Conservation (phyloP, 208 protist genomes). For the Wallacemonas collosoma region DNA sequence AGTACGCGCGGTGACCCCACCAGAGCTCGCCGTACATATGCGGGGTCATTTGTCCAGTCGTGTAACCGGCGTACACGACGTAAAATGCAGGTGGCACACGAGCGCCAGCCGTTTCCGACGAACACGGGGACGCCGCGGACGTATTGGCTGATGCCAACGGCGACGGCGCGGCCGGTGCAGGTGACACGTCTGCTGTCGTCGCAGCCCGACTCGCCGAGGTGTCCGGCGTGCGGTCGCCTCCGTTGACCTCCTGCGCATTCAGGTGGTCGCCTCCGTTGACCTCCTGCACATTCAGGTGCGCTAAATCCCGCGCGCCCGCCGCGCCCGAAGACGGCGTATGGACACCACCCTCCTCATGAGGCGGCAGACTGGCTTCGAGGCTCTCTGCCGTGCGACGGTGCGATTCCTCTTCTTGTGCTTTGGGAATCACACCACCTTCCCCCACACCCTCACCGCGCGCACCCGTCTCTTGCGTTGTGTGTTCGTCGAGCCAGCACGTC, state of each 20-base stretch:
- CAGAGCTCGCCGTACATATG: slow-evolving; percentile 85
- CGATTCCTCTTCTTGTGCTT: neutral
- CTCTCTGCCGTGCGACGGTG: neutral
- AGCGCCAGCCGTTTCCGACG: neutral
- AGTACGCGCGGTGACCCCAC: slow-evolving; percentile 64
- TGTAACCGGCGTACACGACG: slow-evolving; percentile 82
- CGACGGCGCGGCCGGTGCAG: neutral
- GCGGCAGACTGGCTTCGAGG: slow-evolving; percentile 7
- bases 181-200: no score
- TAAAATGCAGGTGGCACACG: slow-evolving; percentile 19
- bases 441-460: neutral
- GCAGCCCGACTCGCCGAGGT: no score
- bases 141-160: neutral
- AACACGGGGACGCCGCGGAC: no score
- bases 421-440: neutral
- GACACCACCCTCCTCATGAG: neutral
- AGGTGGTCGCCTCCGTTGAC: no score
- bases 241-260: no score
- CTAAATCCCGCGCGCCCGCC: no score
- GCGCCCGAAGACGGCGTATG: no score
- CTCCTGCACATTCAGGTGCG: no score
- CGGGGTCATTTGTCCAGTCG: slow-evolving; percentile 43
- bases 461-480: no score
- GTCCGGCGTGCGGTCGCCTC: no score
- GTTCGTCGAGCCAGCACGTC: neutral